phyloP scores from a whole-genome alignment of 2,329 filamentous ascomycete species.

The Trichoderma semiorbis region DNA sequence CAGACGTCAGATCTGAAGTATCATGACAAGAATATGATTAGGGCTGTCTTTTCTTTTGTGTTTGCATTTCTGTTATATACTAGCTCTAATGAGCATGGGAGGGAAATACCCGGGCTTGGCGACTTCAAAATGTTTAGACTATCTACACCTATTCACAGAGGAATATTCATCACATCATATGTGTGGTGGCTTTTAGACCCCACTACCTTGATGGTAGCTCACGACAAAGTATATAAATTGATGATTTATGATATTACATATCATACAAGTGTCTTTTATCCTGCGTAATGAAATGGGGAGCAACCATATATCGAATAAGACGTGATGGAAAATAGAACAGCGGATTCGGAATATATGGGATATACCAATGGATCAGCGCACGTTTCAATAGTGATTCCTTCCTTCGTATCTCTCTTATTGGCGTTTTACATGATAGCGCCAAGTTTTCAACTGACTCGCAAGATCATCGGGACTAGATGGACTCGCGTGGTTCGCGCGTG shows the following conservation, averaged over 20 bases:
- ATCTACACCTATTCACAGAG: not conserved
- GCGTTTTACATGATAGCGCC: not conserved
- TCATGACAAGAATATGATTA: not conserved
- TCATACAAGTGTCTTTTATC: not conserved
- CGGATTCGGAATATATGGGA: not conserved
- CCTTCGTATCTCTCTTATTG: not conserved
- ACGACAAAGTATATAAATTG: not conserved
- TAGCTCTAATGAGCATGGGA: not conserved
- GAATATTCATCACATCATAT: not conserved
- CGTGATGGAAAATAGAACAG: no score
- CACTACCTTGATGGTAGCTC: not conserved
- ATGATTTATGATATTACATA: not conserved
- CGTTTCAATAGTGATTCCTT: not conserved
- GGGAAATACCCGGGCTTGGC: not conserved
- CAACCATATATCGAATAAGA: no score
- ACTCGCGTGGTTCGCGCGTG: not conserved
- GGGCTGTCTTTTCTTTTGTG: not conserved
- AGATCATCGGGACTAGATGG: not conserved
- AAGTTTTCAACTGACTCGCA: not conserved
- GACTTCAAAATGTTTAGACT: not conserved
- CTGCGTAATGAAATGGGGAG: not conserved
- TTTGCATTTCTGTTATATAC: not conserved
- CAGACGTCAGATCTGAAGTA: constrained; percentile 1
- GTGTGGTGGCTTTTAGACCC: not conserved
- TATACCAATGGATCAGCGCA: not conserved